Base-by-base conservation (phyloP, 2,329 filamentous ascomycete genomes). In the Drechslerella dactyloides region DNA sequence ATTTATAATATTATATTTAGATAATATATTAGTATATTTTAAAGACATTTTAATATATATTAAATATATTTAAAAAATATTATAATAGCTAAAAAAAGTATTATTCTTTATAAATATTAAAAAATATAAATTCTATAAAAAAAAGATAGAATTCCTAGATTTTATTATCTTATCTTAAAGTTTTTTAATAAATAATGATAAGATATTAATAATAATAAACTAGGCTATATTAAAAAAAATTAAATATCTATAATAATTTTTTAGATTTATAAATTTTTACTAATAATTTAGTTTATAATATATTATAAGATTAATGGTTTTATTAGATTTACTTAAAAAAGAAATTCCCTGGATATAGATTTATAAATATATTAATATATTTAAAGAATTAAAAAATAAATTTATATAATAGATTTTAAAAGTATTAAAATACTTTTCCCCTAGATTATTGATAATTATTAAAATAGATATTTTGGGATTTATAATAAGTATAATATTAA, bases 51-150 rank as follows among this genome's bases (percentile, higher is more conserved):
- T 27, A 24, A 23, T 48, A 52, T 24, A 42, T 27, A 8, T 13
- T 46, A 13, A 42, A 56, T 56, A 56, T 56, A 56, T 15, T 4
- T 35, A 37, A 13, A 35, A 56, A 56, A 44, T 33, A 8, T 37
- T 40, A 35, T 4, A 33, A 37, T 23, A 56, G 8, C 6, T 37
- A 7, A 40, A 11, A 46, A 35, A 23, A 33, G n/a, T 44, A 3
- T 30, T 11, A 7, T 40, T 24, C n/a, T 23, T 48, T 46, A 23
- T n/a, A 6, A 56, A 40, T 40, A 30, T 42, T 4, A 42, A 42
- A 42, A 42, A 42, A 42, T 42, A 15, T 15, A 42, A 42, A 42
- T 42, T 42, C 15, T 15, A 42, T 42, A 42, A 17, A 42, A 3
- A 6, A 42, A 42, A 42, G 15, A 42, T 42, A 42, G 15, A 42